Base-by-base conservation (phyloP, 1,284 basidiomycete genomes). In the Cryptococcus amylolentus region DNA sequence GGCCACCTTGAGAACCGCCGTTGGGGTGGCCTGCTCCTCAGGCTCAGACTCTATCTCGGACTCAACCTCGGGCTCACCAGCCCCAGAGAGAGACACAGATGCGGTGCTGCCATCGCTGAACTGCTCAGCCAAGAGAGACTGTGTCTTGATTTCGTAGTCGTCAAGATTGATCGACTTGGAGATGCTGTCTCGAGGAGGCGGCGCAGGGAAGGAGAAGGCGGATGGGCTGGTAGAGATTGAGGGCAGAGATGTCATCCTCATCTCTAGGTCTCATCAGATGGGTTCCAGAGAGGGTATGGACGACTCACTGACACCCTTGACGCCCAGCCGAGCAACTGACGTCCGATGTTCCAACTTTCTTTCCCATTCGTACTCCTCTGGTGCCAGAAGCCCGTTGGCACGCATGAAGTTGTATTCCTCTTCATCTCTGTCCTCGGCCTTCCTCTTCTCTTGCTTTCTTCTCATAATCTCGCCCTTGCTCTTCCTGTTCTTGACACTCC, bases 41-140 rank as follows among this genome's bases (percentile, higher is more conserved):
- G 60, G 44, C 9, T 52, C 44, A n/a, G 59, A 55, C 1, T 52
- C 55, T 27, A 26, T 46, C 13, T 59, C 55, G 6, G 60, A 59
- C 1, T 60, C 55, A 6, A 31, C 12, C 20, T n/a, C 31, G 18
- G 45, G 45, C 18, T 35, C 31, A 35, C 10, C 31, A 6, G 7
- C 31, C 31, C 10, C 31, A 35, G 31, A 35, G 10, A 10, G 31
- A 35, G 31, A 35, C 7, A 35, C 5, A 35, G 31, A 5, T 35
- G 10, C 31, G 28, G 45, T 18, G 10, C 18, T 18, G 10, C 14
- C 26, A 26, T 46, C 16, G 27, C 14, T 28, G 27, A 26, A 16
- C 20, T 23, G 13, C 26, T 6, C 26, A 9, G 20, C 18, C 14
- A 46, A 9, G 8, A 28, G 13, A 28, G 27, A 46, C 14, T 16